phyloP scores from a whole-genome alignment of 371 early-diverging fungal species.

The Mortierella sp. region DNA sequence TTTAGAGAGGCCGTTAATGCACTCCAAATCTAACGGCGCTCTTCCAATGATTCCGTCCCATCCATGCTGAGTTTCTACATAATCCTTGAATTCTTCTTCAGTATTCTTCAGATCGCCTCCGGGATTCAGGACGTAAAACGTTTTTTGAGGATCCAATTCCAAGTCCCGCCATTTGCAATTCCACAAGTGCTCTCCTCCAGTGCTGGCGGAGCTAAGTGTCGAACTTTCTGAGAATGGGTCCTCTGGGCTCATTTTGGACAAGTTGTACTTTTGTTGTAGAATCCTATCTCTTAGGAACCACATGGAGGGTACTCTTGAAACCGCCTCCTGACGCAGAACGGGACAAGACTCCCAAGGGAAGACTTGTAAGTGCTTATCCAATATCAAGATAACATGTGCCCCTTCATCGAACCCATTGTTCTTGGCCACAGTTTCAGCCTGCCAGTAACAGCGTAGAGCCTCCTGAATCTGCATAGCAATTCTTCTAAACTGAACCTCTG shows the following conservation, averaged over 20 bases:
- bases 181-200: too few relatives aligned
- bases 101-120: conserved; percentile 87
- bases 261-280: conserved; percentile 22
- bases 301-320: conserved; percentile 86
- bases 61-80: conserved; percentile 65
- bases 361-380: conserved; percentile 84
- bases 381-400: conserved; percentile 80
- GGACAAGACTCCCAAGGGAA: conserved; percentile 92
- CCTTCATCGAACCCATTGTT: conserved; percentile 52
- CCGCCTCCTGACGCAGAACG: conserved; percentile 71
- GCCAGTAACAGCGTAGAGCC: conserved; percentile 39
- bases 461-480: conserved; percentile 32
- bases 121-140: conserved; percentile 92
- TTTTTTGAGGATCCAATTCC: conserved; percentile 63
- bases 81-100: conserved; percentile 76
- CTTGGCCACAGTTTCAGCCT: conserved; percentile 54
- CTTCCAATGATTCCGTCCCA: conserved; percentile 84
- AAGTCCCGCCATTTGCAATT: conserved; percentile 44
- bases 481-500: conserved; percentile 40
- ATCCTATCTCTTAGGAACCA: conserved; percentile 81
- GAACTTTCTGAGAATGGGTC: not conserved
- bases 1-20: conserved; percentile 65
- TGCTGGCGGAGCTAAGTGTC: not conserved
- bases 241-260: not conserved
- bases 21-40: conserved; percentile 78